Percentiles rank a stretch among this genome's conserved stretches.
phyloP scores from a whole-genome alignment of 108 stramenopile genomes.

The Aurantiochytrium sp. region DNA sequence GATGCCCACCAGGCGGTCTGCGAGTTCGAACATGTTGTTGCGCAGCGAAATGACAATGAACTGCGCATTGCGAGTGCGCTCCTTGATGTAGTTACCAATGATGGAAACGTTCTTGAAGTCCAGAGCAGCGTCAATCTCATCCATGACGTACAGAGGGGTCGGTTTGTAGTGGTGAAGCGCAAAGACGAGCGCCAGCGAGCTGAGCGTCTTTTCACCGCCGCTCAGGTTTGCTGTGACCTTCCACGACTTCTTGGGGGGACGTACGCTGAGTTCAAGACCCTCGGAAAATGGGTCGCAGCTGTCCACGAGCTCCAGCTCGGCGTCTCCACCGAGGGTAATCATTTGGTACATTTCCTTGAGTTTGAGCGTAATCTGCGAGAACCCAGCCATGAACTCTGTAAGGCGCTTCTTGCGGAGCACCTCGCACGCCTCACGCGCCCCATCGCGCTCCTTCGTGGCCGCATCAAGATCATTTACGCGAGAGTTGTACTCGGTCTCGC shows the following conservation, averaged over 20 bases:
- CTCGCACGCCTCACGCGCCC: constrained; percentile 70
- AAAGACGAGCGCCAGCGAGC: constrained; percentile 95
- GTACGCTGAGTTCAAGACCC: constrained; percentile 91
- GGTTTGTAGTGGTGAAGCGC: constrained; percentile 99
- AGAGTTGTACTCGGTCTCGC: constrained; percentile 70
- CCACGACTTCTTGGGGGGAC: constrained; percentile 98
- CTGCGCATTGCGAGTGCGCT: constrained; percentile 93
- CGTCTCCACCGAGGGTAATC: constrained; percentile 98
- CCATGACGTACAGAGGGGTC: constrained; percentile 99
- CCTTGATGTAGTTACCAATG: constrained; percentile 99
- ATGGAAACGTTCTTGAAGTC: constrained; percentile 99
- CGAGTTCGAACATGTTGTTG: constrained; percentile 99
- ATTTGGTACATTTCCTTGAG: constrained; percentile 99
- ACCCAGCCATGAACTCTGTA: constrained; percentile 97
- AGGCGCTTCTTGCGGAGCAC: constrained; percentile 82
- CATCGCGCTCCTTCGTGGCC: constrained; percentile 73
- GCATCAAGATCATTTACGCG: constrained; percentile 80
- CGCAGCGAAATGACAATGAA: constrained; percentile 96
- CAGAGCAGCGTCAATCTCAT: constrained; percentile 97
- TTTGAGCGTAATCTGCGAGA: constrained; percentile 84
- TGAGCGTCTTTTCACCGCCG: constrained; percentile 96
- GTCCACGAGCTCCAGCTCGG: constrained; percentile 96
- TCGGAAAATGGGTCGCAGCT: constrained; percentile 97
- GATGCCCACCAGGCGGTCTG: constrained; percentile 92
- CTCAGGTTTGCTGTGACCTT: constrained; percentile 94